Evolutionary conservation across 177 flowering plant species (phyloP).

Genomic region (Vitis hybrid): DNA sequence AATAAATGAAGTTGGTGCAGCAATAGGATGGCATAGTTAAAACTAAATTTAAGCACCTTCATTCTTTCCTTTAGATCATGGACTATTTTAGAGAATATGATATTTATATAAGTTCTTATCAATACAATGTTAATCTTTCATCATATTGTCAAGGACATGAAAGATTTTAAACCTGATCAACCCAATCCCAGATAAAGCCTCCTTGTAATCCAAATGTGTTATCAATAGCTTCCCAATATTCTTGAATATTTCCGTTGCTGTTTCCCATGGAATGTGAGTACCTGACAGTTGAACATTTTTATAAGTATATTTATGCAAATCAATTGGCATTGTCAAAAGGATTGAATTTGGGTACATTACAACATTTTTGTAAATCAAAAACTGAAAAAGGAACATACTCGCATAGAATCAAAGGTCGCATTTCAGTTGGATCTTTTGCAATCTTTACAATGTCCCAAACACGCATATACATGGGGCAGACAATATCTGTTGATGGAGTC

Average conservation of each 20-base stretch:
- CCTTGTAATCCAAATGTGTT: constrained; percentile 94
- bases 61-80: not conserved
- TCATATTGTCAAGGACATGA: not conserved
- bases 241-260: constrained; percentile 81
- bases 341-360: not conserved
- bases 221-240: constrained; percentile 97
- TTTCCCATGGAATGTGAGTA: constrained; percentile 99
- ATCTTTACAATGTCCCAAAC: constrained; percentile 87
- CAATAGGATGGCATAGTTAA: not conserved
- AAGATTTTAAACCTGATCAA: constrained; percentile 65
- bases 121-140: not conserved
- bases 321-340: not conserved
- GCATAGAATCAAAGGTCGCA: constrained; percentile 91
- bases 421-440: constrained; percentile 83
- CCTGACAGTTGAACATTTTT: constrained; percentile 39
- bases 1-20: too few relatives aligned
- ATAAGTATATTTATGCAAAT: too few relatives aligned
- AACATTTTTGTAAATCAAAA: not conserved
- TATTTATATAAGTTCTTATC: not conserved
- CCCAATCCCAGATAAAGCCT: constrained; percentile 99
- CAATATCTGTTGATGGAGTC: constrained; percentile 90
- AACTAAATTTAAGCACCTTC: not conserved
- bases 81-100: not conserved
- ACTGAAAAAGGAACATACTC: constrained; percentile 57
- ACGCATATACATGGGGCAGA: constrained; percentile 99